Percentiles rank a stretch among this genome's conserved stretches.
Conservation (phyloP, 345 rosid species). For the Dipteronia dyeriana region DNA sequence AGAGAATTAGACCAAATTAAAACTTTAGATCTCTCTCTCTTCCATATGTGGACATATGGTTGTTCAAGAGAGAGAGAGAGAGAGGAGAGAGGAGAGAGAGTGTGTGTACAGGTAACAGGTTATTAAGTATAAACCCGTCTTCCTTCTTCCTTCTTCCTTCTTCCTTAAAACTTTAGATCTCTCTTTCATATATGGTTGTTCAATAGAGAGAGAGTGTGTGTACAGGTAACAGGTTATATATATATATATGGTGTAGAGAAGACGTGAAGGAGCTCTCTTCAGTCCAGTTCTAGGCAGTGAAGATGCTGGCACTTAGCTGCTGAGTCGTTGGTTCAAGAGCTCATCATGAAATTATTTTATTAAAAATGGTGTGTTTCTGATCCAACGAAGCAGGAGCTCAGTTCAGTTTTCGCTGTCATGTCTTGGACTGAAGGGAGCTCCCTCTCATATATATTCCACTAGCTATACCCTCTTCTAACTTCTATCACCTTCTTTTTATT, state of each 20-base stretch:
- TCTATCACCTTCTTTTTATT: too few relatives aligned
- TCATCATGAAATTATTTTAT: conserved; percentile 22
- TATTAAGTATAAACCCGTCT: too few relatives aligned
- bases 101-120: too few relatives aligned
- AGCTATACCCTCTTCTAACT: too few relatives aligned
- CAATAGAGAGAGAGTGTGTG: neutral
- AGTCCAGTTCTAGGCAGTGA: conserved; percentile 41
- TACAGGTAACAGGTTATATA: neutral
- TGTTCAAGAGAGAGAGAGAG: too few relatives aligned
- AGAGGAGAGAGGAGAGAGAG: too few relatives aligned
- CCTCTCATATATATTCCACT: conserved; percentile 18
- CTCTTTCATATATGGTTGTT: neutral
- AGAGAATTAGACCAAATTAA: neutral
- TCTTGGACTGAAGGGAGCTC: conserved; percentile 68
- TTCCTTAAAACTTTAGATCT: neutral
- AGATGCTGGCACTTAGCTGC: conserved; percentile 39
- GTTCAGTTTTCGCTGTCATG: conserved; percentile 36
- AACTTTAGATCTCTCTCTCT: too few relatives aligned
- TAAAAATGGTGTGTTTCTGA: conserved; percentile 33
- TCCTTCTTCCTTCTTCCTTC: too few relatives aligned
- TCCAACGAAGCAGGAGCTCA: conserved; percentile 52
- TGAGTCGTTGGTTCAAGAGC: conserved; percentile 52
- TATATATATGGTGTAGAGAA: neutral
- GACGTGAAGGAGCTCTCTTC: conserved; percentile 40
- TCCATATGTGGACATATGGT: too few relatives aligned